Conservation (phyloP, 1,139 yeast genomes). For the Yueomyces sp. region DNA sequence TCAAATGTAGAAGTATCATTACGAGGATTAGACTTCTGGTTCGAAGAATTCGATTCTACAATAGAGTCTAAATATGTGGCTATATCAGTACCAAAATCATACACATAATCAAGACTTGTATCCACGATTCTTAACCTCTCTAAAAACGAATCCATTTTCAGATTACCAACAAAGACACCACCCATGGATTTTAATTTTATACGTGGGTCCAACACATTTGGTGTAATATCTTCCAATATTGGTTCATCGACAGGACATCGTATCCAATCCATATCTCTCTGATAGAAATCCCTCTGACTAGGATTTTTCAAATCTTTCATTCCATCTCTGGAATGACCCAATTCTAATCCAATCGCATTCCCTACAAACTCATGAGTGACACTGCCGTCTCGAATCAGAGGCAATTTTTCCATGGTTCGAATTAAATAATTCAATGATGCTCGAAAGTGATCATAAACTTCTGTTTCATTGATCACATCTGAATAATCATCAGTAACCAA, state of each 20-base stretch:
- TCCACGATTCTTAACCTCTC: slow-evolving; percentile 9
- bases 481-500: slow-evolving; percentile 12
- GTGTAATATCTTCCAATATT: slow-evolving; percentile 1
- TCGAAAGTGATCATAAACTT: slow-evolving; percentile 21
- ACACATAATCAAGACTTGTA: not conserved
- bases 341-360: slow-evolving; percentile 15
- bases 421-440: slow-evolving; percentile 20
- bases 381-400: slow-evolving; percentile 13
- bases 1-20: no score
- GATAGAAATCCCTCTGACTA: slow-evolving; percentile 11
- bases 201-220: slow-evolving; percentile 7
- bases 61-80: no score
- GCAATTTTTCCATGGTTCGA: slow-evolving; percentile 14
- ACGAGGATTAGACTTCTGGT: no score
- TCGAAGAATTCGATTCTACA: no score
- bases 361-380: slow-evolving; percentile 20
- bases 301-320: slow-evolving; percentile 5
- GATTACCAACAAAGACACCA: slow-evolving; percentile 22
- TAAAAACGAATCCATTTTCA: slow-evolving; percentile 16
- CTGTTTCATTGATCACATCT: slow-evolving; percentile 8
- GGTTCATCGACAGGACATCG: slow-evolving; percentile 14
- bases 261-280: slow-evolving; percentile 21
- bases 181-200: slow-evolving; percentile 18
- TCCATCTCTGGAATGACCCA: slow-evolving; percentile 14
- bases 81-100: not conserved